Conservation (phyloP, 2,329 filamentous ascomycete genomes). For the Fonsecaea monophora region DNA sequence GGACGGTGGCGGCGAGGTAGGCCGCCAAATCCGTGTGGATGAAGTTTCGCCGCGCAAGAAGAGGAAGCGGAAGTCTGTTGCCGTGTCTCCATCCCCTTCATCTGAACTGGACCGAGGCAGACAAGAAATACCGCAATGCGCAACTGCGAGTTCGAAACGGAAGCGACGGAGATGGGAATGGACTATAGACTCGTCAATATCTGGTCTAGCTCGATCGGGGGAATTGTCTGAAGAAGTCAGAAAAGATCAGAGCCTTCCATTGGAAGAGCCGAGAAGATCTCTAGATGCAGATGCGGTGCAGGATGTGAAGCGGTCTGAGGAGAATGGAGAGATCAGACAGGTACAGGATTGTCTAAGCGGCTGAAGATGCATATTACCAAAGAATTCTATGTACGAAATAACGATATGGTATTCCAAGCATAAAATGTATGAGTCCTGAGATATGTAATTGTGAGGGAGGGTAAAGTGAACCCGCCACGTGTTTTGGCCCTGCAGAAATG, state of each 20-base stretch:
- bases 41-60: conserved; percentile 24
- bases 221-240: not conserved
- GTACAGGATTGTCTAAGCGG: not conserved
- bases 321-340: not conserved
- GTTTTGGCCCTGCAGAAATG: not conserved
- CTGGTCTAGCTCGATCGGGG: not conserved
- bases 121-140: conserved; percentile 19
- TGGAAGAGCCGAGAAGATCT: not conserved
- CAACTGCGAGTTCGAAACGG: conserved; percentile 23
- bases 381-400: not conserved
- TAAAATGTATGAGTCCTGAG: not conserved
- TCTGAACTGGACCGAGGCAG: conserved; percentile 18
- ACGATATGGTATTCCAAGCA: not conserved
- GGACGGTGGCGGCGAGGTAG: conserved; percentile 3
- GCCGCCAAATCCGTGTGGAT: conserved; percentile 21
- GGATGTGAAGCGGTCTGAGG: not conserved
- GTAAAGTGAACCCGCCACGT: not conserved
- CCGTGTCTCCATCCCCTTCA: conserved; percentile 10
- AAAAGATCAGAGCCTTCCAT: not conserved
- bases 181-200: conserved; percentile 19
- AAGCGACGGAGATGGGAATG: conserved; percentile 39
- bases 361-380: not conserved
- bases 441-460: not conserved
- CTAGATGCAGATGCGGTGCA: not conserved
- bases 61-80: conserved; percentile 31